Base-by-base conservation (phyloP, 225 moss, liverwort and hornwort genomes). In the Pseudisothecium myosuroides region DNA sequence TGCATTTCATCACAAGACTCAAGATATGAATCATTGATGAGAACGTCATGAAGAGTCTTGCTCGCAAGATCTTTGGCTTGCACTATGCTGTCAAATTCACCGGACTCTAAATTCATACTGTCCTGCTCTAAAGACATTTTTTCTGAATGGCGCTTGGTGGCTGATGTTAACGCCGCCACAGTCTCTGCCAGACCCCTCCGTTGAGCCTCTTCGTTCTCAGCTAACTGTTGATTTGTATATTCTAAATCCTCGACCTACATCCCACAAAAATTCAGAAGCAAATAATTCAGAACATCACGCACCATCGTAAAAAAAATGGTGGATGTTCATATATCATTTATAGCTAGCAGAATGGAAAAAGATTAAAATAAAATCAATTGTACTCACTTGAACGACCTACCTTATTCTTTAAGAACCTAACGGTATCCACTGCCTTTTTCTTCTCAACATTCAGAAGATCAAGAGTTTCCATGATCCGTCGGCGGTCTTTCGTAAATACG, bases 241-340 rank as follows among this genome's bases (percentile, higher is more conserved):
- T 95, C 94, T 76, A 95, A 89, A 43, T 95, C 91, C 87, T 93
- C 90, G 54, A 95, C 88, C 94, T 95, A 58, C 47, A 89, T 83
- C 86, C 85, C 73, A 91, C 66, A 73, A 50, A 65, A 82, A 65
- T 77, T 85, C 87, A 78, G 59, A 86, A 79, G 58, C 24, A 59
- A 62, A 80, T 79, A 52, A 83, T 69, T 61, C 89, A 68, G 26
- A 87, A 85, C 43, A 86, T 62, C 61, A 86, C 34, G 68, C 86
- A 88, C 60, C 82, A 90, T 75, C 61, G 23, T 65, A 50, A 63
- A 36, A 71, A 84, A 73, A 64, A 60, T 80, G 45, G 29, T 18
- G 52, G 15, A 63, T 50, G 58, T 41, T 87, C 34, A 77, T 72
- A 89, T 29, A 71, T 72, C 83, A 39, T 24, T 89, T 39, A 56